phyloP scores from a whole-genome alignment of 1,139 yeast species.

The Sugiyamaella xylanicola region DNA sequence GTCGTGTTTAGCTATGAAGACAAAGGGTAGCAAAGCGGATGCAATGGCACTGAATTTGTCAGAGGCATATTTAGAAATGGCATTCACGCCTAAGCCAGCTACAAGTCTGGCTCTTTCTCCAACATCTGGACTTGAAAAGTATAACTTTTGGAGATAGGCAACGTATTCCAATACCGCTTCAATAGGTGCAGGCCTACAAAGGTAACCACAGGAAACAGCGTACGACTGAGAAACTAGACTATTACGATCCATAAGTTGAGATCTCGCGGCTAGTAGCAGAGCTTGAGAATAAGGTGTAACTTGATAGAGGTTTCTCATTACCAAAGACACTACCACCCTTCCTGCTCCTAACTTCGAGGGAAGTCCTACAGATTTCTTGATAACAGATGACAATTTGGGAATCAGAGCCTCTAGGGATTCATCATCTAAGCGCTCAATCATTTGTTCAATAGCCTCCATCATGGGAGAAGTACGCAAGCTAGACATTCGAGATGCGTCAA shows the following conservation, averaged over 20 bases:
- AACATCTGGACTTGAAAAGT: slow-evolving; percentile 58
- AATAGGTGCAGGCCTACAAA: slow-evolving; percentile 64
- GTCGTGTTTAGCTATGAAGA: slow-evolving; percentile 79
- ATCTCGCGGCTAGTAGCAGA: slow-evolving; percentile 57
- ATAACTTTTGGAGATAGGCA: slow-evolving; percentile 53
- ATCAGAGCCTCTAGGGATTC: slow-evolving; percentile 56
- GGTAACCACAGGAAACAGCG: slow-evolving; percentile 79
- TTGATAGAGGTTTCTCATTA: slow-evolving; percentile 57
- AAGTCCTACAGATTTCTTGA: slow-evolving; percentile 76
- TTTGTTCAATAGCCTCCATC: slow-evolving; percentile 80
- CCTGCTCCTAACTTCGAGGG: slow-evolving; percentile 92
- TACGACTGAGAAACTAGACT: slow-evolving; percentile 72
- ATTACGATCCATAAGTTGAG: slow-evolving; percentile 70
- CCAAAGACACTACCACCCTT: slow-evolving; percentile 67
- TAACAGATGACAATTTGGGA: slow-evolving; percentile 49
- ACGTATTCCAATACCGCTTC: slow-evolving; percentile 60
- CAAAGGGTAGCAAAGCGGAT: slow-evolving; percentile 70
- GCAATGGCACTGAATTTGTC: slow-evolving; percentile 68
- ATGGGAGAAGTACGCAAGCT: slow-evolving; percentile 81
- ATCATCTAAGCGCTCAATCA: slow-evolving; percentile 51
- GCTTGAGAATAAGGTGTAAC: slow-evolving; percentile 64
- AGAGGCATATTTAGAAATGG: slow-evolving; percentile 69
- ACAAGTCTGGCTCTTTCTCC: slow-evolving; percentile 51
- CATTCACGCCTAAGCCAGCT: slow-evolving; percentile 65
- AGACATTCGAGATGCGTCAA: slow-evolving; percentile 77